A percentile compares a stretch with the other conserved stretches of the same genome.
phyloP scores from a whole-genome alignment of 2,329 filamentous ascomycete species.

The Pyricularia sp. region DNA sequence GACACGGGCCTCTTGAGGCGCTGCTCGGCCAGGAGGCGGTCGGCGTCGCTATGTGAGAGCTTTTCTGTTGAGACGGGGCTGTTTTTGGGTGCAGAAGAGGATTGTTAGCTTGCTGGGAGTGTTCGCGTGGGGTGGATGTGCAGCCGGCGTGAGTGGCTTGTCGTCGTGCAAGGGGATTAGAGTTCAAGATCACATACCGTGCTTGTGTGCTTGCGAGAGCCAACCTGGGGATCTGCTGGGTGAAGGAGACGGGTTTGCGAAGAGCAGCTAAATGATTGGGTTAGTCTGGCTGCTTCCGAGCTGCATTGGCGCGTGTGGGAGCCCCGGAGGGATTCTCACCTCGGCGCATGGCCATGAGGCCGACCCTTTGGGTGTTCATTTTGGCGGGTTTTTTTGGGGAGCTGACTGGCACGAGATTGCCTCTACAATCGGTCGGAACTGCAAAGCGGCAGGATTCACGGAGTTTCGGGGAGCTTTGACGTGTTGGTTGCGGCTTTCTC shows the following conservation, averaged over 20 bases:
- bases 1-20: constrained; percentile 73
- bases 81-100: constrained; percentile 8
- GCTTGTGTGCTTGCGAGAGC: constrained; percentile 20
- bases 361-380: constrained; percentile 50
- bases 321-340: constrained; percentile 27
- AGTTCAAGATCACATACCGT: neutral
- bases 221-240: constrained; percentile 30
- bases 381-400: constrained; percentile 13
- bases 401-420: neutral
- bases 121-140: neutral
- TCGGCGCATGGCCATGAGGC: constrained; percentile 49
- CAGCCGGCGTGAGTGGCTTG: neutral
- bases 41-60: constrained; percentile 41
- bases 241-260: constrained; percentile 27
- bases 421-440: neutral
- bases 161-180: neutral
- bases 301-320: neutral
- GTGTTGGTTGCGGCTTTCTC: neutral
- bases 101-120: neutral
- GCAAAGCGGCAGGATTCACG: neutral
- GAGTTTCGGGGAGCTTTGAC: neutral
- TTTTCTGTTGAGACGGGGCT: constrained; percentile 48
- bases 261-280: neutral
- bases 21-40: constrained; percentile 68
- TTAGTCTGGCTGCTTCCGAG: neutral